Conservation (phyloP, 148 eudicot species). For the Rhododendron ferrugineum region DNA sequence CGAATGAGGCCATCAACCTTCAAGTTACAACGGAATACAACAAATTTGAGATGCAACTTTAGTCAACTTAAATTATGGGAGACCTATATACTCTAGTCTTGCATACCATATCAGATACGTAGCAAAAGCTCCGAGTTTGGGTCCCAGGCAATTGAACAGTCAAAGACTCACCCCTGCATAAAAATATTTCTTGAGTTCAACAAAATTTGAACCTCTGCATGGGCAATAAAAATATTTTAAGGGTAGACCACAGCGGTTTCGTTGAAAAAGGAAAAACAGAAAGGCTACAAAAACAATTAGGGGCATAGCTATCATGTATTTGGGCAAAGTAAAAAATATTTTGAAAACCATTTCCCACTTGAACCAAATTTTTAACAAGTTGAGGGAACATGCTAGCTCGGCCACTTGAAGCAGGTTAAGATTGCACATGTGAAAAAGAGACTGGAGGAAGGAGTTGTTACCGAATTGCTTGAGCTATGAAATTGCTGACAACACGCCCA, state of each 20-base stretch:
- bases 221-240: neutral
- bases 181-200: neutral
- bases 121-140: constrained; percentile 93
- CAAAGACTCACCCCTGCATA: constrained; percentile 70
- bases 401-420: neutral
- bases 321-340: neutral
- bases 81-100: neutral
- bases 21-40: neutral
- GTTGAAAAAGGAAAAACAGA: neutral
- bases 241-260: neutral
- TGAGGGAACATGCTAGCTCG: neutral
- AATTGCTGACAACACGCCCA: constrained; percentile 98
- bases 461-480: constrained; percentile 96
- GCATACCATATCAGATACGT: constrained; percentile 88
- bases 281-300: neutral
- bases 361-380: neutral
- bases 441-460: constrained; percentile 16
- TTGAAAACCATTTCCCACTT: neutral
- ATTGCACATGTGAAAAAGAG: neutral
- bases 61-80: neutral
- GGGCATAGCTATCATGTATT: neutral
- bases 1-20: constrained; percentile 85
- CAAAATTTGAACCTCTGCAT: neutral
- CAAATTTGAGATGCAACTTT: neutral
- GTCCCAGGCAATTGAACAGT: constrained; percentile 95